phyloP scores from a whole-genome alignment of 208 protist genomes.

The Entamoeba dispar region DNA sequence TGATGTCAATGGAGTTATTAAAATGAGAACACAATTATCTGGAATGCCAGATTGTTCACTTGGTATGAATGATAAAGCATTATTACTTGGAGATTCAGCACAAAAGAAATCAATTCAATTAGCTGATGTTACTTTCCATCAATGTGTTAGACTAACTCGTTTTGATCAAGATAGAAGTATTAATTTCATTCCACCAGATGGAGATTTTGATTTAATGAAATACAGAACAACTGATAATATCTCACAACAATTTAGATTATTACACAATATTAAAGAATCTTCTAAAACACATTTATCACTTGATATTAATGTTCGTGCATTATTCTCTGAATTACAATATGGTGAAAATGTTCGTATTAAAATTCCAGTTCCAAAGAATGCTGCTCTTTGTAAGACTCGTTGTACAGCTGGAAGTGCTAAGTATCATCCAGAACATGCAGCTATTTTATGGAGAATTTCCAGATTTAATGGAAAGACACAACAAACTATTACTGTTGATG shows the following conservation, averaged over 20 bases:
- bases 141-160: conserved; percentile 63
- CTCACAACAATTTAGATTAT: not conserved
- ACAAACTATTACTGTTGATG: conserved; percentile 21
- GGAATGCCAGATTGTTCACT: conserved; percentile 72
- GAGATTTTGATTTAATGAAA: conserved; percentile 76
- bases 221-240: conserved; percentile 50
- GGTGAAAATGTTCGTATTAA: conserved; percentile 1
- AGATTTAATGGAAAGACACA: conserved; percentile 46
- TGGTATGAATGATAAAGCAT: conserved; percentile 65
- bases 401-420: not conserved
- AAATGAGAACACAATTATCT: conserved; percentile 52
- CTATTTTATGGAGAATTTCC: conserved; percentile 51
- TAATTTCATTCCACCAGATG: conserved; percentile 67
- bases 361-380: conserved; percentile 8
- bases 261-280: not conserved
- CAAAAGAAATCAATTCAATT: not conserved
- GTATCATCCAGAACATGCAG: not conserved
- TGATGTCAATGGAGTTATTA: conserved; percentile 61
- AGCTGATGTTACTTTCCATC: conserved; percentile 50
- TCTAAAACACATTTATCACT: not conserved
- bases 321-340: not conserved
- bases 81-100: conserved; percentile 43
- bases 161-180: conserved; percentile 73
- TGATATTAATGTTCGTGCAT: not conserved
- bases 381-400: not conserved